Evolutionary conservation across 176 grass and related monocot species (phyloP), one percentile per base, ranked within the genome.

Genomic region (Cymbopogon citratus): DNA sequence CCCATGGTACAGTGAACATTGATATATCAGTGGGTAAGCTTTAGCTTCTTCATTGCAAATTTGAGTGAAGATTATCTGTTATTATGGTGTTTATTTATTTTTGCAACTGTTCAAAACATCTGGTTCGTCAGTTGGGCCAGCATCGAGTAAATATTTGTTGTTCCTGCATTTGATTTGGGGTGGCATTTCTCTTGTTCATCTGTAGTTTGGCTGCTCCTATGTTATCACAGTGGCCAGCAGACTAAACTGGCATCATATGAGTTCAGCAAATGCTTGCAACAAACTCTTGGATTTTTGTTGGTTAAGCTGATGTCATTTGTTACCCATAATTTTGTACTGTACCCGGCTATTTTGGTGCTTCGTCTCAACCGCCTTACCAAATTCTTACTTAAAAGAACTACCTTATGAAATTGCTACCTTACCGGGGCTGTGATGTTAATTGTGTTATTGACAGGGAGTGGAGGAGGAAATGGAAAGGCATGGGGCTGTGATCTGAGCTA

Each of bases 401-500:
- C 56, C 21, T 57, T 57, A 63, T 2, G 21, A 63, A 62, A 82
- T 39, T 31, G 38, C 31, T 56, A 44, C 11, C 41, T 44, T 41
- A 41, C 40, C 40, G 7, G 6, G 38, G 7, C 38, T 40, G 38
- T 40, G 38, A 36, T 25, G 14, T 69, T 6, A 5, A 36, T 36
- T 36, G 2, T 36, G 35, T 36, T 36, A 36, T 5, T 64, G 12
- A 18, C 87, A 95, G 92, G 96, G 41, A 89, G 16, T 73, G 92
- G 90, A 40, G 54, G 56, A 69, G 92, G 92, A 81, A 82, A 56
- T 27, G 96, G 92, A 63, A 93, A 90, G 66, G 96, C 96, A 12
- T 95, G 96, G 96, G 95, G 96, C 64, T 98, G 96, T 81, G 96
- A 98, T 85, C 65, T 98, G 71, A 95, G 96, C 80, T 95, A 98